Evolutionary conservation across 2,329 filamentous ascomycete genomes (phyloP).

Genomic region (Arthrinium puccinioides): DNA sequence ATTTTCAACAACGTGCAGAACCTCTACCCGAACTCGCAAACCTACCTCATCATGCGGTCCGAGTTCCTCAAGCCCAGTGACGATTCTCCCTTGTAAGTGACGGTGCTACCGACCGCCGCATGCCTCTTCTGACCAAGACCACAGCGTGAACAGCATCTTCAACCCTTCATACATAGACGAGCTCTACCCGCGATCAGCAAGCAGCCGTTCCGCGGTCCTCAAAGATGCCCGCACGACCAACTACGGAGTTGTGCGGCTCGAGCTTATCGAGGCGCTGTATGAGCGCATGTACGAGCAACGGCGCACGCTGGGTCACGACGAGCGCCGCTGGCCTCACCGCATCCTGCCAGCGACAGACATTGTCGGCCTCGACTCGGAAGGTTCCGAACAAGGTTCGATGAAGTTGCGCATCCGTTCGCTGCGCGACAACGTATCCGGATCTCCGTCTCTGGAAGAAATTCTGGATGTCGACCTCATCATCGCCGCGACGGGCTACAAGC

Average conservation of each 20-base stretch:
- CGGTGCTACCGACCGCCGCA: conserved; percentile 1
- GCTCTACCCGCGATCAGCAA: conserved; percentile 61
- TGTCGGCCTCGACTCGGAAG: conserved; percentile 40
- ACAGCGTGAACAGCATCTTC: conserved; percentile 86
- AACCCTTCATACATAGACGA: conserved; percentile 78
- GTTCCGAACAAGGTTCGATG: conserved; percentile 38
- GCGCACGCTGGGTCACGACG: conserved; percentile 59
- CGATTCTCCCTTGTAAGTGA: conserved; percentile 84
- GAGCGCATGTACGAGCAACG: conserved; percentile 82
- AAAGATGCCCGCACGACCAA: conserved; percentile 76
- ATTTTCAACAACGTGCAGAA: conserved; percentile 85
- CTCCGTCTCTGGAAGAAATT: conserved; percentile 39
- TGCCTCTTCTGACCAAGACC: conserved; percentile 28
- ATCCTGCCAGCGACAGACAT: conserved; percentile 68
- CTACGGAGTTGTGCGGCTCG: conserved; percentile 88
- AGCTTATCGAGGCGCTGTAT: conserved; percentile 83
- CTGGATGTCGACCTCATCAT: conserved; percentile 76
- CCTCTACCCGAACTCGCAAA: conserved; percentile 74
- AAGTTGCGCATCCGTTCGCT: conserved; percentile 52
- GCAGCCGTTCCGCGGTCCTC: conserved; percentile 53
- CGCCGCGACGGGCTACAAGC: conserved; percentile 78
- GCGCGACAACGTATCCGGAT: conserved; percentile 26
- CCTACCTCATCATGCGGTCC: conserved; percentile 72
- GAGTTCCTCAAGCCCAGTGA: conserved; percentile 84
- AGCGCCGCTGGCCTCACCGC: conserved; percentile 71